Conservation (phyloP, 192 early-diverging fungal genomes). For the Coemansia sp. region DNA sequence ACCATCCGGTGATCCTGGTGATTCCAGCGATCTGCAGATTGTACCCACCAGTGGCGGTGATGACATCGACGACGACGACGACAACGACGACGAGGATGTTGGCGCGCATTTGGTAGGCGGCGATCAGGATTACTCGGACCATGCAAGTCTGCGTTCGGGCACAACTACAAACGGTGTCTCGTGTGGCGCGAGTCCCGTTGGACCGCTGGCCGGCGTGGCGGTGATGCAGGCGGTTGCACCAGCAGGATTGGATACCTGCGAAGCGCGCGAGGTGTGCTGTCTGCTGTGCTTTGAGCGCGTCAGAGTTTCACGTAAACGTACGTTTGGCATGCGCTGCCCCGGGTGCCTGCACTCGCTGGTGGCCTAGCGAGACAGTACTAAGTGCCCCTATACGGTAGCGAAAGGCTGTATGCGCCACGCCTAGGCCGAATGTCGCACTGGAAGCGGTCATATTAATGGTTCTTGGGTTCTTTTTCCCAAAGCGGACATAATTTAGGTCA, state of each 20-base stretch:
- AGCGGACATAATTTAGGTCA: no score
- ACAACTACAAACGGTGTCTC: no score
- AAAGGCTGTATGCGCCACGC: no score
- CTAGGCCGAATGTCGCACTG: no score
- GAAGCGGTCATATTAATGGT: no score
- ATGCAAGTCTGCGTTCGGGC: background rate
- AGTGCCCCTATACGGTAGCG: no score
- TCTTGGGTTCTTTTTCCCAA: no score
- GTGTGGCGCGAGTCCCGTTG: no score
- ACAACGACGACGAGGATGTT: background rate
- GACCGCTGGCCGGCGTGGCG: no score
- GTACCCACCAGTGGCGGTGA: background rate
- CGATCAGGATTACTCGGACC: background rate
- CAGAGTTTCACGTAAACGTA: conserved; percentile 12
- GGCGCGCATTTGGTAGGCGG: background rate
- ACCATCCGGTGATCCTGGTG: background rate
- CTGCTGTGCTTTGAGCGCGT: conserved; percentile 43
- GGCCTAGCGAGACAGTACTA: no score
- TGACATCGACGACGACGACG: background rate
- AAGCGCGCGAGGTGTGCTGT: conserved; percentile 12
- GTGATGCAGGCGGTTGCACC: background rate
- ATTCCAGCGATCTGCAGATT: background rate
- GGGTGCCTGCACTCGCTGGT: conserved; percentile 8
- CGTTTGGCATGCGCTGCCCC: conserved; percentile 24
- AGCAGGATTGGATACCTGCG: background rate